Conservation (phyloP, 805 yeast genomes). For the Monosporozyma aquatica region DNA sequence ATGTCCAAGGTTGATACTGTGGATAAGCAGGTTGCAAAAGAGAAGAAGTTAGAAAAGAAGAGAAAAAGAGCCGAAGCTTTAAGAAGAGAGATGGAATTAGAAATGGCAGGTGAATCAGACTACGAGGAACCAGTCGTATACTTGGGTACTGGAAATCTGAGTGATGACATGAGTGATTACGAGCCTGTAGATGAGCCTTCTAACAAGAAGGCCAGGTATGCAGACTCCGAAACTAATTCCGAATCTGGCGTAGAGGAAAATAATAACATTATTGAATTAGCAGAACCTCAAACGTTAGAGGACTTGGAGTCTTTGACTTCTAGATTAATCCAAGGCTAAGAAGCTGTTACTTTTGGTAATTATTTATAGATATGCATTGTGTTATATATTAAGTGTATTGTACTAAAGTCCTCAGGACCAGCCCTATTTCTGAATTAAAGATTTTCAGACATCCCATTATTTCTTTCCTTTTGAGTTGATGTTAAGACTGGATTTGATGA, state of each 20-base stretch:
- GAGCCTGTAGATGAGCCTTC: constrained; percentile 14
- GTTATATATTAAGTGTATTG: background rate
- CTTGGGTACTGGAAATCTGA: constrained; percentile 28
- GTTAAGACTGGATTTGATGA: constrained; percentile 20
- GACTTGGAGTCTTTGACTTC: constrained; percentile 86
- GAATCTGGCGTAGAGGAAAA: constrained; percentile 27
- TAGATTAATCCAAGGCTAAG: constrained; percentile 28
- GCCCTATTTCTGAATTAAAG: too few species aligned
- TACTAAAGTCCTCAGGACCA: too few species aligned
- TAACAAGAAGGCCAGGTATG: constrained; percentile 21
- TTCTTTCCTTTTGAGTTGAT: constrained; percentile 9
- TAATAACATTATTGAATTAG: constrained; percentile 54
- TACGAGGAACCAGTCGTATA: constrained; percentile 26
- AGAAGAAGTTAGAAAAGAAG: constrained; percentile 79
- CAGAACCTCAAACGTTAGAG: constrained; percentile 83
- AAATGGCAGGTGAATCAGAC: constrained; percentile 18
- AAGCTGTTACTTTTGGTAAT: background rate
- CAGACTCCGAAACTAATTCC: background rate
- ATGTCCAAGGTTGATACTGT: constrained; percentile 67
- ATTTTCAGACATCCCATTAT: background rate
- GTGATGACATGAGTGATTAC: constrained; percentile 36
- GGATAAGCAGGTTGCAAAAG: constrained; percentile 70
- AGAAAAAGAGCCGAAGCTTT: constrained; percentile 78
- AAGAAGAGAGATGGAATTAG: constrained; percentile 39
- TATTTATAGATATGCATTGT: constrained; percentile 2